Percentiles rank a stretch among this genome's conserved stretches.
These are phyloP conservation scores for Fusarium tuaranense DNA, from an alignment of 2,329 filamentous ascomycete genomes.

Conservation along the genomic window DNA sequence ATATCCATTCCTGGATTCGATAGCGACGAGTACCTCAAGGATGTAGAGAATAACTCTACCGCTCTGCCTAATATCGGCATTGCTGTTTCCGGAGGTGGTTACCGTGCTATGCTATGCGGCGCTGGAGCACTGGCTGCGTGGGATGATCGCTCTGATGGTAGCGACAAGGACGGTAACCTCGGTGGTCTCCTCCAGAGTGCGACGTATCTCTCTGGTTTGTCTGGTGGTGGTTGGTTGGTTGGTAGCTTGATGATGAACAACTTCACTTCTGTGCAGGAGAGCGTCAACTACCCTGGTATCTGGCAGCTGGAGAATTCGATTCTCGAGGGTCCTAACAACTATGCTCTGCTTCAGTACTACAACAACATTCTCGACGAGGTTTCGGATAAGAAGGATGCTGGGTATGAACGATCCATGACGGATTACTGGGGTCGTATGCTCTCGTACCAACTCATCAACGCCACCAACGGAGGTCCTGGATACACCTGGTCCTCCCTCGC, in stretches of 20 bases:
- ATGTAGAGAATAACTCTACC: constrained; percentile 46
- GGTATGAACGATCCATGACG: constrained; percentile 74
- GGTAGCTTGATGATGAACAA: constrained; percentile 89
- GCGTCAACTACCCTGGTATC: constrained; percentile 50
- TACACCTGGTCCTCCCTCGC: constrained; percentile 84
- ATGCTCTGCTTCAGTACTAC: constrained; percentile 55
- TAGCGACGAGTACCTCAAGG: constrained; percentile 74
- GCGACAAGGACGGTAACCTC: constrained; percentile 69
- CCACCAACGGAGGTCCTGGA: constrained; percentile 75
- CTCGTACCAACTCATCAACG: constrained; percentile 88
- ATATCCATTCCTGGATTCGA: constrained; percentile 84
- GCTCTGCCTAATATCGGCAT: constrained; percentile 73
- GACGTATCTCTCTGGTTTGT: constrained; percentile 85
- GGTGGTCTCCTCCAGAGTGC: constrained; percentile 84
- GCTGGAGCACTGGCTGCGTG: constrained; percentile 84
- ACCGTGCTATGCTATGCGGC: constrained; percentile 86
- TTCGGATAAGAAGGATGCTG: constrained; percentile 53
- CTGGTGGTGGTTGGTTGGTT: constrained; percentile 86
- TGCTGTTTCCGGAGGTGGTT: constrained; percentile 86
- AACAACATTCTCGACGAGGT: constrained; percentile 51
- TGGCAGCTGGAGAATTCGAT: constrained; percentile 58
- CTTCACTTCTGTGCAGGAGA: constrained; percentile 71
- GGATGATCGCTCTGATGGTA: constrained; percentile 73
- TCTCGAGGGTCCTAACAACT: constrained; percentile 53
- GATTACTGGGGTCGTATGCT: constrained; percentile 92